Evolutionary conservation across 169 alveolate species (phyloP).

Genomic region (Plasmodium inui): DNA sequence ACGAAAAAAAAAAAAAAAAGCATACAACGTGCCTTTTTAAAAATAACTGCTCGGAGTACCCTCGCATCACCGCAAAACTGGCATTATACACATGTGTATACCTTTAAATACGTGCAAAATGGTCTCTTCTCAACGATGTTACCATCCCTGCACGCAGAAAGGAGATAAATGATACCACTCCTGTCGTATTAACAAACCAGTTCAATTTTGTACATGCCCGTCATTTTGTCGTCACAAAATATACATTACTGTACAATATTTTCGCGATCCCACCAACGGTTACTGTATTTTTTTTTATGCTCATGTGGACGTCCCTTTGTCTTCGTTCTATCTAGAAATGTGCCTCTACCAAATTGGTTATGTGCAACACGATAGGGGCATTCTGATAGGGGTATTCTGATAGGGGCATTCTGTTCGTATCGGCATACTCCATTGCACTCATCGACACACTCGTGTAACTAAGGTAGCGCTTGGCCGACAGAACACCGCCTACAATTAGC

Average conservation of each 20-base stretch:
- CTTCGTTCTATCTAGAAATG: neutral
- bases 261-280: neutral
- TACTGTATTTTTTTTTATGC: conserved; percentile 7
- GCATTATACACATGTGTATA: neutral
- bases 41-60: neutral
- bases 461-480: neutral
- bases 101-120: neutral
- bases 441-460: neutral
- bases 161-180: neutral
- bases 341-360: neutral
- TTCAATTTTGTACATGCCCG: neutral
- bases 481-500: neutral
- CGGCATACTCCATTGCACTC: neutral
- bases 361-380: neutral
- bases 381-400: no score
- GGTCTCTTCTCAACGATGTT: neutral
- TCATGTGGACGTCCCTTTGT: neutral
- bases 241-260: neutral
- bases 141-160: neutral
- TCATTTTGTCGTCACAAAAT: neutral
- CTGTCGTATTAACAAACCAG: neutral
- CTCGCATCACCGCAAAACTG: neutral
- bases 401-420: neutral
- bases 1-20: neutral
- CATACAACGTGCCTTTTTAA: neutral